These are phyloP conservation scores for Aaosphaeria arxii DNA, from an alignment of 2,329 filamentous ascomycete genomes.

Conservation along the genomic window DNA sequence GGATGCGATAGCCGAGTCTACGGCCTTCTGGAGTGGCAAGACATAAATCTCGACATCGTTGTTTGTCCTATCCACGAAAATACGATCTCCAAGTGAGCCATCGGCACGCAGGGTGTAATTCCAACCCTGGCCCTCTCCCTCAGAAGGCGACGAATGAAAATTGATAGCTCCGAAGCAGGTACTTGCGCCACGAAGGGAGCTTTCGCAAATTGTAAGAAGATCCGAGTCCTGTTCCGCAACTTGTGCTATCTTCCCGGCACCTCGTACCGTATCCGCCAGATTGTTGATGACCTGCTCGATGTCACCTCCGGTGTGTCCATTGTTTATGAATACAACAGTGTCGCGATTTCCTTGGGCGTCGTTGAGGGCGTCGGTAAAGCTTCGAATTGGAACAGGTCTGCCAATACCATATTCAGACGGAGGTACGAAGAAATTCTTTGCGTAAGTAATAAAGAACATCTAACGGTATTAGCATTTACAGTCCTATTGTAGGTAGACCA, in stretches of 20 bases:
- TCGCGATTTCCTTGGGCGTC: conserved; percentile 58
- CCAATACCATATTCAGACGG: conserved; percentile 75
- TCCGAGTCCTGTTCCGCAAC: conserved; percentile 56
- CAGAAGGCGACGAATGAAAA: conserved; percentile 71
- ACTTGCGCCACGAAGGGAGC: conserved; percentile 59
- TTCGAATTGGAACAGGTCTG: conserved; percentile 57
- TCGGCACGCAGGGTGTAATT: conserved; percentile 84
- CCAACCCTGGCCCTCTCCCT: conserved; percentile 68
- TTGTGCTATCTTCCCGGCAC: conserved; percentile 55
- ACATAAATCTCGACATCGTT: conserved; percentile 78
- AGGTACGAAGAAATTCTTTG: conserved; percentile 79
- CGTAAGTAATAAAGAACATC: conserved; percentile 58
- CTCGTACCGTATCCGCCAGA: conserved; percentile 57
- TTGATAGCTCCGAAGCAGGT: conserved; percentile 71
- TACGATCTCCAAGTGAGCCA: conserved; percentile 62
- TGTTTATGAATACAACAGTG: conserved; percentile 77
- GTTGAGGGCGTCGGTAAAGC: conserved; percentile 62
- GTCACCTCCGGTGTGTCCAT: conserved; percentile 62
- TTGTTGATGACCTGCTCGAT: conserved; percentile 69
- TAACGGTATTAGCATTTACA: conserved; percentile 12
- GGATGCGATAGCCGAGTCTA: conserved; percentile 69
- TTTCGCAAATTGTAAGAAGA: conserved; percentile 61
- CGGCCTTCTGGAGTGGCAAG: conserved; percentile 73
- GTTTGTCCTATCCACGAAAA: conserved; percentile 60
- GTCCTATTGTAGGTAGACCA: background rate